Conservation (phyloP, 2,329 filamentous ascomycete genomes). For the Ceratocystis ficicola region DNA sequence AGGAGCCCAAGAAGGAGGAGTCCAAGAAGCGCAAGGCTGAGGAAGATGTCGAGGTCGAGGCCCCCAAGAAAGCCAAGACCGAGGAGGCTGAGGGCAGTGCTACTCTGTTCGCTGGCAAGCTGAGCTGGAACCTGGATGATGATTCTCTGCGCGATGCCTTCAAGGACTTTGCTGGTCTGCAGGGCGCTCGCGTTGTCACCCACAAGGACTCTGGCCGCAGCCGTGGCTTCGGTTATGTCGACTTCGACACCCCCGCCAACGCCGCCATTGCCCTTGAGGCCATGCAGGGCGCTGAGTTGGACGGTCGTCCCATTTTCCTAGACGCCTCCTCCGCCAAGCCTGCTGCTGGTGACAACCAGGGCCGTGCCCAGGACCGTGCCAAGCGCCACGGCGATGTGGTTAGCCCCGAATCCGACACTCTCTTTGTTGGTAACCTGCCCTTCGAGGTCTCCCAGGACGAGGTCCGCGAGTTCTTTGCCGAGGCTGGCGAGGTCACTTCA, state of each 20-base stretch:
- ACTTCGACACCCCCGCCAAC: conserved; percentile 58
- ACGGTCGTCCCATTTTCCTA: conserved; percentile 63
- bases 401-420: conserved; percentile 70
- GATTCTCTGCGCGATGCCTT: conserved; percentile 71
- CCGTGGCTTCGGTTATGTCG: conserved; percentile 88
- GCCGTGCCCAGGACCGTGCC: conserved; percentile 52
- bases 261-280: conserved; percentile 60
- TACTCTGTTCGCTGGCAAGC: conserved; percentile 69
- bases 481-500: conserved; percentile 58
- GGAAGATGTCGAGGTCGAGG: conserved; percentile 36
- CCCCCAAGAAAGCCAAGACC: conserved; percentile 56
- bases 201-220: conserved; percentile 71
- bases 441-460: conserved; percentile 70
- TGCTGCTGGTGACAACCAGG: conserved; percentile 39
- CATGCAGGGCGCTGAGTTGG: conserved; percentile 63
- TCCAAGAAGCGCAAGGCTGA: conserved; percentile 40
- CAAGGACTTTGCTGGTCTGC: conserved; percentile 61
- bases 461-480: conserved; percentile 61
- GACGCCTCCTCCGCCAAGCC: conserved; percentile 48
- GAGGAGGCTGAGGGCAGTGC: conserved; percentile 38
- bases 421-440: conserved; percentile 84
- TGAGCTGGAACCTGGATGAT: conserved; percentile 85
- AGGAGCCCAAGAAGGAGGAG: conserved; percentile 29
- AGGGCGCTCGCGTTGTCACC: conserved; percentile 66
- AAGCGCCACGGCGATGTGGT: conserved; percentile 64